Evolutionary conservation across 225 moss, liverwort and hornwort species (phyloP).

Genomic region (Takakia lepidozioides): DNA sequence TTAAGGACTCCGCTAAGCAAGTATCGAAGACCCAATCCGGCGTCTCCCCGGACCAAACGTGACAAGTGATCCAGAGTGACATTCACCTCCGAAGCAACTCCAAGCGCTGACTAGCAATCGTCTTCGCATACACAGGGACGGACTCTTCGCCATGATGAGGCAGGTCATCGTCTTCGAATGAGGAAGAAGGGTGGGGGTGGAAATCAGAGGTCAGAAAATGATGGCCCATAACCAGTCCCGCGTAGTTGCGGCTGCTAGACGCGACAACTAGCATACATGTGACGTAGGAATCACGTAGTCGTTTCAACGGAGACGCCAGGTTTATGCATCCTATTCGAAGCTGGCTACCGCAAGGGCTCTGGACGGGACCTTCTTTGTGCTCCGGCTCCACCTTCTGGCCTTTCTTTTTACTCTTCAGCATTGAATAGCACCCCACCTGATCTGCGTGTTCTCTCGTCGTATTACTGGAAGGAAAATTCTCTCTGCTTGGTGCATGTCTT

Average conservation of each 20-base stretch:
- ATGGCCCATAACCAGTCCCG: conserved; percentile 8
- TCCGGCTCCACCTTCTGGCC: neutral
- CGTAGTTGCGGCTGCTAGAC: conserved; percentile 6
- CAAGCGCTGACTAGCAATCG: too few relatives aligned
- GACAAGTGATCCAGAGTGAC: too few relatives aligned
- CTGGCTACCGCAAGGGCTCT: conserved; percentile 1
- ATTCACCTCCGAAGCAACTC: too few relatives aligned
- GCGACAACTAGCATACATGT: conserved; percentile 7
- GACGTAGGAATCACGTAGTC: conserved; percentile 7
- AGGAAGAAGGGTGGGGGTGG: conserved; percentile 5
- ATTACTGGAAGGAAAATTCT: conserved; percentile 1
- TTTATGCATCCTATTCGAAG: conserved; percentile 4
- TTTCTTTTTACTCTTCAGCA: neutral
- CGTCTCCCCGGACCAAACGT: too few relatives aligned
- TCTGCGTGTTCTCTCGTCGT: neutral
- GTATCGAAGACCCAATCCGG: too few relatives aligned
- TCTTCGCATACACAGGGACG: too few relatives aligned
- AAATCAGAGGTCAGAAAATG: conserved; percentile 7
- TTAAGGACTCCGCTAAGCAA: too few relatives aligned
- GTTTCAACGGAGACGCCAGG: conserved; percentile 3
- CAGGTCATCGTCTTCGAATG: conserved; percentile 6
- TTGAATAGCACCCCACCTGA: neutral
- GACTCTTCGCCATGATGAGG: conserved; percentile 1
- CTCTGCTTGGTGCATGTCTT: conserved; percentile 6
- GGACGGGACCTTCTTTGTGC: neutral